phyloP scores from a whole-genome alignment of 2,329 filamentous ascomycete genomes.

The Elsinoe necatrix region DNA sequence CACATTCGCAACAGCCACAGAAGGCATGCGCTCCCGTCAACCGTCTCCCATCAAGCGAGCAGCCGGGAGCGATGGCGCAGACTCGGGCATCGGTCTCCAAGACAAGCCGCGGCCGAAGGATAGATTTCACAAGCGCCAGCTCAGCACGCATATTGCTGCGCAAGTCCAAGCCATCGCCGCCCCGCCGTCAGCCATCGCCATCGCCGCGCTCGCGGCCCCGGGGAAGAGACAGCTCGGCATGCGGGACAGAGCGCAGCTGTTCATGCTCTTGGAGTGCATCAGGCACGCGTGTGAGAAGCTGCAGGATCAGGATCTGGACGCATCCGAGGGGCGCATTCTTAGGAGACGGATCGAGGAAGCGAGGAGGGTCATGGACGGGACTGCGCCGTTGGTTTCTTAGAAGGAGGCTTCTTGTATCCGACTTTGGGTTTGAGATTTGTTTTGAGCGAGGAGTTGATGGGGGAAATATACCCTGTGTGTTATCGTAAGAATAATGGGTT shows the following conservation, averaged over 20 bases:
- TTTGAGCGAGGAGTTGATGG: constrained; percentile 4
- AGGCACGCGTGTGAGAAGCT: constrained; percentile 46
- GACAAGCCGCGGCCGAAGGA: constrained; percentile 28
- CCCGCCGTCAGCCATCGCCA: constrained; percentile 28
- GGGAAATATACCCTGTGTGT: background rate
- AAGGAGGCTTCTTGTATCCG: background rate
- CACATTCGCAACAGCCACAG: constrained; percentile 56
- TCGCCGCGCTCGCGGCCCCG: constrained; percentile 35
- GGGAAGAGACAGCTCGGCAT: constrained; percentile 37
- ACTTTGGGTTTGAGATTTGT: background rate
- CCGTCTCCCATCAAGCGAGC: constrained; percentile 1
- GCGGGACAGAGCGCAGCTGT: constrained; percentile 48
- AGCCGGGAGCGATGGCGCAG: constrained; percentile 24
- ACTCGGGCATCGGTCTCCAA: constrained; percentile 26
- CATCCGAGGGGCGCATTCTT: constrained; percentile 54
- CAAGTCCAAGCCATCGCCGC: constrained; percentile 26
- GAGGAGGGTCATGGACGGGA: constrained; percentile 62
- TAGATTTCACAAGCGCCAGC: constrained; percentile 26
- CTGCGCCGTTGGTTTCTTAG: constrained; percentile 10
- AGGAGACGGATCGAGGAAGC: constrained; percentile 67
- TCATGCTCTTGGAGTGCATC: constrained; percentile 44
- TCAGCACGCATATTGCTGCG: constrained; percentile 24
- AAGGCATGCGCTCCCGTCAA: constrained; percentile 29
- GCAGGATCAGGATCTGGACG: constrained; percentile 40
- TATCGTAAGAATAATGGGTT: background rate